These are phyloP conservation scores for Wolfiporia cocos DNA, from an alignment of 1,284 basidiomycete species.

Conservation along the genomic window DNA sequence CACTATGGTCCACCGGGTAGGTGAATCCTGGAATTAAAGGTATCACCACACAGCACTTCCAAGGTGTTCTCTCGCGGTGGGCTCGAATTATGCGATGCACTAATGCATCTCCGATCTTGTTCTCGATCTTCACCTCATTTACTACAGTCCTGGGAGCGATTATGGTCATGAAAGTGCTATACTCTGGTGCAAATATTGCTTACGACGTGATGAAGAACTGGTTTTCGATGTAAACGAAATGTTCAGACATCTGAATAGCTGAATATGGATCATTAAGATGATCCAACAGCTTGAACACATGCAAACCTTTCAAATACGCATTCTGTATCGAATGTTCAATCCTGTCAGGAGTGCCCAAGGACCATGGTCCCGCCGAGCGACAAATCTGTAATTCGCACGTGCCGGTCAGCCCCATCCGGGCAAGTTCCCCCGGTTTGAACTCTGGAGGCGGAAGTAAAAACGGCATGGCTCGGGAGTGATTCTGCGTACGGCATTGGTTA, in stretches of 20 bases:
- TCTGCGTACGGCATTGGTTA: conserved; percentile 39
- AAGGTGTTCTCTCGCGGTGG: conserved; percentile 74
- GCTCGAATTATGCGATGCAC: conserved; percentile 91
- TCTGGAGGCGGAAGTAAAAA: conserved; percentile 94
- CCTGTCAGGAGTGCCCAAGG: conserved; percentile 82
- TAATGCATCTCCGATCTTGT: conserved; percentile 92
- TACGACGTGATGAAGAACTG: conserved; percentile 98
- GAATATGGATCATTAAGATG: conserved; percentile 3
- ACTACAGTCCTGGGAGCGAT: conserved; percentile 64
- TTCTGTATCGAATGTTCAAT: conserved; percentile 94
- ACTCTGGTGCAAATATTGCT: conserved; percentile 51
- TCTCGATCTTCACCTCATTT: conserved; percentile 85
- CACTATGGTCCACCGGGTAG: conserved; percentile 87
- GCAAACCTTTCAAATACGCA: conserved; percentile 83
- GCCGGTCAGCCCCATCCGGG: conserved; percentile 81
- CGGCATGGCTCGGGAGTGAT: conserved; percentile 89
- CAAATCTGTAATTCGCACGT: conserved; percentile 98
- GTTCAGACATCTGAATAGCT: conserved; percentile 94
- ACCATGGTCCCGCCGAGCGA: conserved; percentile 94
- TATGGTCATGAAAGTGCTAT: neutral
- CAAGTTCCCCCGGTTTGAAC: conserved; percentile 80
- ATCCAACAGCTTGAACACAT: neutral
- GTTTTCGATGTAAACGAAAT: conserved; percentile 94
- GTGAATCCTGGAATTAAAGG: conserved; percentile 94
- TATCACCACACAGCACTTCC: conserved; percentile 93